Percentiles rank a stretch among this genome's conserved stretches.
phyloP scores from a whole-genome alignment of 2,329 filamentous ascomycete species.

The Penicillium italicum region DNA sequence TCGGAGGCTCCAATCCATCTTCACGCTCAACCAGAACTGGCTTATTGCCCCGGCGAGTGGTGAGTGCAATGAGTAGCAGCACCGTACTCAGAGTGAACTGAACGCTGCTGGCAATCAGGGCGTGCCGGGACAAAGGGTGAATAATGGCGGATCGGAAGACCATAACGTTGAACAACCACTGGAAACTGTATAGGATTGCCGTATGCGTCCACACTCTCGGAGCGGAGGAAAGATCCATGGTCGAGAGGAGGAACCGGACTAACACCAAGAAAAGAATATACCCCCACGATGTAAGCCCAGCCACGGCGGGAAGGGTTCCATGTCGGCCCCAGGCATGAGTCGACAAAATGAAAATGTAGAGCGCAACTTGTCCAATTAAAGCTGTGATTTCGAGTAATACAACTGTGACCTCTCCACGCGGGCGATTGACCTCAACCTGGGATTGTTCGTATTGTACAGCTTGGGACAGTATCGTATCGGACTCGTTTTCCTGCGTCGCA shows the following conservation, averaged over 20 bases:
- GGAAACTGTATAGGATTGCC: conserved; percentile 71
- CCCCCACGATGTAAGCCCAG: conserved; percentile 70
- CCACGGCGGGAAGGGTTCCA: conserved; percentile 59
- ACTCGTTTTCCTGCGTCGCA: conserved; percentile 54
- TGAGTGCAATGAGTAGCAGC: conserved; percentile 71
- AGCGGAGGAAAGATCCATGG: conserved; percentile 60
- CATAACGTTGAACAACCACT: conserved; percentile 74
- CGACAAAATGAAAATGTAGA: conserved; percentile 64
- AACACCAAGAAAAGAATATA: conserved; percentile 74
- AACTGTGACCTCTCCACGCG: conserved; percentile 66
- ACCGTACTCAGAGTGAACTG: conserved; percentile 74
- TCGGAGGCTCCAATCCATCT: conserved; percentile 79
- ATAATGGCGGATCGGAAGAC: conserved; percentile 83
- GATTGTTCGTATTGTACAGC: conserved; percentile 49
- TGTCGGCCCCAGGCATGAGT: conserved; percentile 57
- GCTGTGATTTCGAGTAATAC: conserved; percentile 72
- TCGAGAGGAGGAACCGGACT: conserved; percentile 64
- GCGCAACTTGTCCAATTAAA: conserved; percentile 65
- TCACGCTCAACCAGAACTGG: conserved; percentile 85
- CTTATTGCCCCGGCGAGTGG: conserved; percentile 88
- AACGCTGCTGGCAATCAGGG: conserved; percentile 63
- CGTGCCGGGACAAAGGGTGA: conserved; percentile 63
- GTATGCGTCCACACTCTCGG: conserved; percentile 91
- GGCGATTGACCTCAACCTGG: conserved; percentile 66
- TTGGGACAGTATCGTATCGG: conserved; percentile 52